phyloP scores from a whole-genome alignment of 2,329 filamentous ascomycete species.

The Calonectria multiphialidica region DNA sequence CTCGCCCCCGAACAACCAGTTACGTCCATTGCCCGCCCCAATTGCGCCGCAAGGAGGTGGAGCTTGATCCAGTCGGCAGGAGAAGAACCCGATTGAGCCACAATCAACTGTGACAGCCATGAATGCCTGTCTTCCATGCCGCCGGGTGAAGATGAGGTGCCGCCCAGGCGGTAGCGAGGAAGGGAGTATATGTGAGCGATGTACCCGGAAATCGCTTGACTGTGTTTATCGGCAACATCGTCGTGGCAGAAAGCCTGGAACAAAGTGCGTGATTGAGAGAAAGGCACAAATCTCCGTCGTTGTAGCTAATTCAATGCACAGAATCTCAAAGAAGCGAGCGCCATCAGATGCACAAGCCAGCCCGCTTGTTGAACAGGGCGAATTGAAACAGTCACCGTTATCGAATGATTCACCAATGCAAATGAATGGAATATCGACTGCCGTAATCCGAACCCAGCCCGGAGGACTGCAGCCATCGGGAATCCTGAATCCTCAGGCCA shows the following conservation, averaged over 20 bases:
- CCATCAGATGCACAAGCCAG: neutral
- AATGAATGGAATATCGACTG: neutral
- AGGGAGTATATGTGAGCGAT: constrained; percentile 49
- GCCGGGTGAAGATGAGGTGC: constrained; percentile 56
- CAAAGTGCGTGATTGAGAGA: constrained; percentile 40
- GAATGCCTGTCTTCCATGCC: constrained; percentile 52
- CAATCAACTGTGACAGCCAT: neutral
- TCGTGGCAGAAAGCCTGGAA: constrained; percentile 53
- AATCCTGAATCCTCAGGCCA: constrained; percentile 49
- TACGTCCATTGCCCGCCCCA: neutral
- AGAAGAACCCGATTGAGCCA: neutral
- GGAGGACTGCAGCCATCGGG: constrained; percentile 47
- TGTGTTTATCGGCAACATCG: constrained; percentile 54
- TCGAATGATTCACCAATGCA: neutral
- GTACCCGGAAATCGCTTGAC: constrained; percentile 50
- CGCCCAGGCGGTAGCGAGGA: constrained; percentile 30
- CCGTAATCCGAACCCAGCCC: constrained; percentile 1
- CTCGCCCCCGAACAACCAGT: neutral
- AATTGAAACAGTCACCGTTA: neutral
- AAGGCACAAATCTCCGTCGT: too few relatives aligned
- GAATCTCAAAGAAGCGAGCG: neutral
- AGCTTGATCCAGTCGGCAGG: neutral
- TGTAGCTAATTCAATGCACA: neutral
- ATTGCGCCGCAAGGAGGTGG: neutral
- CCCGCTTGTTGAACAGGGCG: neutral